Evolutionary conservation across 2,329 filamentous ascomycete genomes (phyloP).

Genomic region (Pseudogymnoascus sp.): DNA sequence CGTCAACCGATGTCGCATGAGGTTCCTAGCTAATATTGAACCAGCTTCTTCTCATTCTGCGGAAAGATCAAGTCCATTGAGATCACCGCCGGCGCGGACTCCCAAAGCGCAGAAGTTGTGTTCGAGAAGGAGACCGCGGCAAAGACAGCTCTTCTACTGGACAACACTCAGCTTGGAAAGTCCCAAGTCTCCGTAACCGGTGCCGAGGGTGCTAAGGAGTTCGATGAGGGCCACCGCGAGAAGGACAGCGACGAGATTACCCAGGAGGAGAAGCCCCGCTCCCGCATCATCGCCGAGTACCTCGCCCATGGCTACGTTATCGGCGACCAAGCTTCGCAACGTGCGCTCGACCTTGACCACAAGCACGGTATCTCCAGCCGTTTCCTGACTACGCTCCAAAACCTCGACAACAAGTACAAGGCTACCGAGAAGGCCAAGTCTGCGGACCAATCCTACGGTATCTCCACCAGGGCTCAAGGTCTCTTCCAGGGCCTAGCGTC

Average conservation of each 20-base stretch:
- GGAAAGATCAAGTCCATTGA: conserved; percentile 86
- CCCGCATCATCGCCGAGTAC: conserved; percentile 91
- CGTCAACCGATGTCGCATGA: conserved; percentile 5
- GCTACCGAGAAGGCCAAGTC: conserved; percentile 79
- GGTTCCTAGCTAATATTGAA: not conserved
- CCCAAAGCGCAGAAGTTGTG: conserved; percentile 80
- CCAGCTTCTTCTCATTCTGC: conserved; percentile 36
- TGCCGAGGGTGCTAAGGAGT: conserved; percentile 52
- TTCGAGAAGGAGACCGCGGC: conserved; percentile 97
- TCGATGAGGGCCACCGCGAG: conserved; percentile 49
- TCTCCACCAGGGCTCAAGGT: conserved; percentile 62
- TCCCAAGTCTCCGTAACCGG: conserved; percentile 72
- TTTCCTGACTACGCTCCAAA: conserved; percentile 68
- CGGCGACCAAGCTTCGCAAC: conserved; percentile 61
- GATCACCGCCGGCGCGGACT: conserved; percentile 56
- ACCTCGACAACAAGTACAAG: conserved; percentile 78
- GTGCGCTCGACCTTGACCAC: conserved; percentile 78
- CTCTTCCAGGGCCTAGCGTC: conserved; percentile 59
- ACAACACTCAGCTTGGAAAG: conserved; percentile 88
- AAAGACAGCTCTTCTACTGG: conserved; percentile 91
- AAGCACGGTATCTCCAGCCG: conserved; percentile 76
- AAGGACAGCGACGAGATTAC: conserved; percentile 61
- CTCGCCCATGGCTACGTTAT: conserved; percentile 89
- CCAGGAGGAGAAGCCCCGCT: conserved; percentile 94
- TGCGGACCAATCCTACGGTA: conserved; percentile 75